Evolutionary conservation across 495 filamentous ascomycete genomes (phyloP).

Genomic region (Mytilinidion resinicola): DNA sequence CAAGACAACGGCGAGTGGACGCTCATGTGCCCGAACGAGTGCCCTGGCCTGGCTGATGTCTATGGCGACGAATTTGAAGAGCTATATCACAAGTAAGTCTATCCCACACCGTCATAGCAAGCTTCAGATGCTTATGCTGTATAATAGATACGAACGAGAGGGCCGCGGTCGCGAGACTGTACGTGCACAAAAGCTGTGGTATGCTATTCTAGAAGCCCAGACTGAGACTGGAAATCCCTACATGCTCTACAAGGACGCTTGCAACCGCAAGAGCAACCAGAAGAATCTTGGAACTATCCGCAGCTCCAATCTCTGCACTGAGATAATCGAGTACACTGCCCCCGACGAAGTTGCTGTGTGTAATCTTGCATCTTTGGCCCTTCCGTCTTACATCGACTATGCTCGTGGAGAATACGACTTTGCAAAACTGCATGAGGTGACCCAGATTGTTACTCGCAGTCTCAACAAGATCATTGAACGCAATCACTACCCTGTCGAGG

Average conservation of each 20-base stretch:
- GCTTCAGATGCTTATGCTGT: background rate
- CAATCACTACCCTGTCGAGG: constrained; percentile 92
- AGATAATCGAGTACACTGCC: constrained; percentile 95
- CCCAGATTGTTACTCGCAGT: constrained; percentile 82
- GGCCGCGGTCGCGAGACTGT: constrained; percentile 82
- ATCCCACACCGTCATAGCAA: background rate
- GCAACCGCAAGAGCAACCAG: constrained; percentile 99
- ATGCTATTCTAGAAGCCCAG: constrained; percentile 93
- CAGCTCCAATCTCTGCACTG: constrained; percentile 97
- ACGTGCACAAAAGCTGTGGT: constrained; percentile 99
- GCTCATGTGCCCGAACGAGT: constrained; percentile 94
- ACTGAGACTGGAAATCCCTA: constrained; percentile 98
- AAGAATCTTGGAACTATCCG: constrained; percentile 98
- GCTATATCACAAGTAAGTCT: constrained; percentile 67
- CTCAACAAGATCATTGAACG: constrained; percentile 96
- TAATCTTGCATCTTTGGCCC: constrained; percentile 90
- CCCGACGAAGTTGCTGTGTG: constrained; percentile 98
- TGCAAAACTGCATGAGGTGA: constrained; percentile 87
- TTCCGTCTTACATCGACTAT: constrained; percentile 84
- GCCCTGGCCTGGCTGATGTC: constrained; percentile 87
- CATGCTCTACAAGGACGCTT: constrained; percentile 98
- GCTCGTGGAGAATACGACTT: constrained; percentile 81
- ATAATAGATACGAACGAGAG: constrained; percentile 68
- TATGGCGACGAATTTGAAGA: constrained; percentile 96
- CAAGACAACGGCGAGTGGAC: constrained; percentile 95